A percentile compares a stretch with the other conserved stretches of the same genome.
phyloP scores from a whole-genome alignment of 1,139 yeast species.

The Pichia sp. region DNA sequence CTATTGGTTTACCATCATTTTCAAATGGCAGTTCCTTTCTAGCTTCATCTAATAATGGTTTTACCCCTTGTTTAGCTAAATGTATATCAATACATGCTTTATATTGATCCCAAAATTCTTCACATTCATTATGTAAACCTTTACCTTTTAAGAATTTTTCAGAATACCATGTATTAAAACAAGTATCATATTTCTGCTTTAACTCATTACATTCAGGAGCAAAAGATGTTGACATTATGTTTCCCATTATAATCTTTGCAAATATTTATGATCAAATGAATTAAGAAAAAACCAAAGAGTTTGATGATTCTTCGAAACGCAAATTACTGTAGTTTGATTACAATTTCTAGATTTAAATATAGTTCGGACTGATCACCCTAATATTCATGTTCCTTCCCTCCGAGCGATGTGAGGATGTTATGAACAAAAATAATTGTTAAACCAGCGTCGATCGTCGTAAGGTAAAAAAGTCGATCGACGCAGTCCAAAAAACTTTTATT shows the following conservation, averaged over 20 bases:
- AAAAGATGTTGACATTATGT: slow-evolving; percentile 83
- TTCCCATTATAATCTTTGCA: slow-evolving; percentile 64
- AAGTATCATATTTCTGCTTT: slow-evolving; percentile 80
- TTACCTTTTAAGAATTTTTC: slow-evolving; percentile 75
- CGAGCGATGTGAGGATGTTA: no score
- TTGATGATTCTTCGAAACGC: no score
- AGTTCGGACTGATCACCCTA: no score
- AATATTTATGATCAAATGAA: no score
- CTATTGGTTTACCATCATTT: slow-evolving; percentile 42
- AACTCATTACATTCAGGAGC: slow-evolving; percentile 94
- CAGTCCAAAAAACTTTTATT: no score
- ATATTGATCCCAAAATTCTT: slow-evolving; percentile 81
- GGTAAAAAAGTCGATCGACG: no score
- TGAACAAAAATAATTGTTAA: no score
- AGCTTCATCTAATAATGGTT: slow-evolving; percentile 87
- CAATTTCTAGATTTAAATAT: no score
- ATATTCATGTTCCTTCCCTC: no score
- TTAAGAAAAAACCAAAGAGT: no score
- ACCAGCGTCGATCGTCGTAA: no score
- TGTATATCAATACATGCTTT: slow-evolving; percentile 78
- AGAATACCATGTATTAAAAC: slow-evolving; percentile 94
- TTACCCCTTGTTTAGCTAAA: slow-evolving; percentile 61
- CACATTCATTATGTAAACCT: slow-evolving; percentile 73
- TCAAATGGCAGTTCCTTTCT: slow-evolving; percentile 88
- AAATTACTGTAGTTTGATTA: no score